Base-by-base conservation (phyloP, 345 rosid genomes). In the Pugionium cornutum region DNA sequence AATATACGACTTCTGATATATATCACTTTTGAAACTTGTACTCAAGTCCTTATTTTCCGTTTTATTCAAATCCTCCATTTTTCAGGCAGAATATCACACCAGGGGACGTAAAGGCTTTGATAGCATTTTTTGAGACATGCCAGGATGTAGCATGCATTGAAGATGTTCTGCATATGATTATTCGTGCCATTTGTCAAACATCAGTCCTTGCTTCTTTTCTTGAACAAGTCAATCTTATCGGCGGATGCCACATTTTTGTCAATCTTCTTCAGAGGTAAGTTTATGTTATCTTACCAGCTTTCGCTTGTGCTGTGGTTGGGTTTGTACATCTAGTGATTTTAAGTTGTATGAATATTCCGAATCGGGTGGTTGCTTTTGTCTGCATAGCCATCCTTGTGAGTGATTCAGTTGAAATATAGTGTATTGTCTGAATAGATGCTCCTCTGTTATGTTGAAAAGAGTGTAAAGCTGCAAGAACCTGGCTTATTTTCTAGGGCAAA, bases 131-230 rank as follows among this genome's bases (percentile, higher is more conserved):
- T 69, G 96, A 92, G 77, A 84, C 85, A 49, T 89, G 95, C 78
- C 87, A 84, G 70, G 98, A 92, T 83, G 82, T 84, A 86, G 67
- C 89, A 44, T 89, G 97, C 79, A 77, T 92, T 65, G 98, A 92
- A 80, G 98, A 92, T 83, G 81, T 89, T 70, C 68, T 92, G 64
- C 95, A 86, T 77, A 87, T 89, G 98, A 78, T 87, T 76, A 86
- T 92, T 62, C 95, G 96, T 77, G 88, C 91, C 70, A 78, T 87
- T 57, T 84, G 97, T 58, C 89, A 89, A 66, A 81, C 83, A 76
- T 71, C 78, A 60, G 62, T 87, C 70, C 95, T 87, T 77, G 77
- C 79, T 68, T 78, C 87, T 73, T 87, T 92, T 73, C 84, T 89
- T 39, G 98, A 92, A 59, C 95, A 89, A 83, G 89, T 92, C 66